phyloP scores from a whole-genome alignment of 1,284 basidiomycete species.

The Erythrobasidium hasegawianum region DNA sequence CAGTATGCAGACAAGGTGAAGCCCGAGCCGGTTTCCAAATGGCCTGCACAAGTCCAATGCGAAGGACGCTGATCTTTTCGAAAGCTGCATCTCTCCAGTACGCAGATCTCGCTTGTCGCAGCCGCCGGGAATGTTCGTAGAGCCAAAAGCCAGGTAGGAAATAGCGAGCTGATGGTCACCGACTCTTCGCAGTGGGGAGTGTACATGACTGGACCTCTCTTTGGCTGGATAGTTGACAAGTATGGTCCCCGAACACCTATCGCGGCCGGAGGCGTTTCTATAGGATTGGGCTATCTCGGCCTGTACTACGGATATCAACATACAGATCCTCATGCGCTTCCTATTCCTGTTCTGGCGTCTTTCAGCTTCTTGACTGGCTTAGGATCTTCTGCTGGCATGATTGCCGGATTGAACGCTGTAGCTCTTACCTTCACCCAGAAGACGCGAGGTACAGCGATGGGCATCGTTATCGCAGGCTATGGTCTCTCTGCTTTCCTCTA shows the following conservation, averaged over 20 bases:
- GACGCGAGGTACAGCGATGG: constrained; percentile 28
- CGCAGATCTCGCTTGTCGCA: constrained; percentile 50
- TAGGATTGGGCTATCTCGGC: constrained; percentile 35
- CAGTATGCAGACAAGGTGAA: constrained; percentile 48
- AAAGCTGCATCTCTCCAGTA: constrained; percentile 48
- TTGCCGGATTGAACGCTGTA: constrained; percentile 27
- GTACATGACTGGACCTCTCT: constrained; percentile 39
- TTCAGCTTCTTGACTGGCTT: constrained; percentile 24
- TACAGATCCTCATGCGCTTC: not conserved
- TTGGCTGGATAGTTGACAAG: constrained; percentile 39
- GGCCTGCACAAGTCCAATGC: no score
- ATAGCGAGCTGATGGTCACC: no score
- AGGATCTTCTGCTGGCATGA: constrained; percentile 21
- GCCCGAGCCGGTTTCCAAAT: no score
- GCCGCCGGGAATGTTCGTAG: constrained; percentile 49
- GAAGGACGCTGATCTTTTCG: no score
- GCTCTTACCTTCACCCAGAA: constrained; percentile 9
- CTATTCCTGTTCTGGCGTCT: constrained; percentile 13
- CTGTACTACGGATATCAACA: constrained; percentile 27
- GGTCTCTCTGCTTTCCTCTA: constrained; percentile 28
- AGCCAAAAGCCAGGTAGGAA: no score
- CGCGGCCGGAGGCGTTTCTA: constrained; percentile 17
- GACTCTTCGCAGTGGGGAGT: no score
- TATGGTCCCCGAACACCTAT: constrained; percentile 37
- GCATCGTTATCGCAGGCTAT: constrained; percentile 23